Conservation (phyloP, 106 monocot genomes). For the Ottelia alismoides region DNA sequence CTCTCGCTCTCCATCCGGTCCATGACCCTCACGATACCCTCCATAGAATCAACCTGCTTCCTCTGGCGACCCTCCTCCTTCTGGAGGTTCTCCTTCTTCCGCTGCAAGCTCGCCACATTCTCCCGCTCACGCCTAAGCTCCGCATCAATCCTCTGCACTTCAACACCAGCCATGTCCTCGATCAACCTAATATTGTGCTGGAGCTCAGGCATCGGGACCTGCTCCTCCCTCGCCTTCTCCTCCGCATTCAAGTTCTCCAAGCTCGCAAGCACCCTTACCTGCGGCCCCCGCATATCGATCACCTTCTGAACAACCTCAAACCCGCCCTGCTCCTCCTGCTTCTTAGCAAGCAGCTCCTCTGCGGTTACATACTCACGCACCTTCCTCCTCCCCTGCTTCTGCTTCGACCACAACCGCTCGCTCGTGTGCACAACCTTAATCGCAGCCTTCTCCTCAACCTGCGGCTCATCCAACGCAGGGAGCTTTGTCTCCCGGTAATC, state of each 20-base stretch:
- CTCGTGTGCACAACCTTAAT: background rate
- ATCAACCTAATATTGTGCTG: too few relatives aligned
- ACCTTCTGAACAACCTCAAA: too few relatives aligned
- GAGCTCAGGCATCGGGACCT: too few relatives aligned
- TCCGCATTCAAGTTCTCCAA: too few relatives aligned
- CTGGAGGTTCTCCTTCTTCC: too few relatives aligned
- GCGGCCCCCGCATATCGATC: too few relatives aligned
- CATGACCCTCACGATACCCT: constrained; percentile 26
- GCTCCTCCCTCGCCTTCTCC: too few relatives aligned
- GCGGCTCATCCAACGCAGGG: constrained; percentile 23
- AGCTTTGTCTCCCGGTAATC: constrained; percentile 51
- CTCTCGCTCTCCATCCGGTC: constrained; percentile 31
- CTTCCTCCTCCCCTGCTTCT: constrained; percentile 35
- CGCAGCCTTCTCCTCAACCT: constrained; percentile 5
- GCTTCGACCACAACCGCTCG: constrained; percentile 48
- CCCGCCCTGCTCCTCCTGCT: constrained; percentile 47
- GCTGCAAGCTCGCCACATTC: too few relatives aligned
- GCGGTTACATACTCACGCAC: constrained; percentile 39
- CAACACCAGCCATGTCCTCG: too few relatives aligned
- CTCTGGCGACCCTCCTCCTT: too few relatives aligned
- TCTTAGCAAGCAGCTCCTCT: constrained; percentile 49
- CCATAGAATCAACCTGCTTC: constrained; percentile 54
- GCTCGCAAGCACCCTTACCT: too few relatives aligned
- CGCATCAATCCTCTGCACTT: constrained; percentile 31
- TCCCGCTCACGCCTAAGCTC: constrained; percentile 54